A percentile compares a stretch with the other conserved stretches of the same genome.
phyloP scores from a whole-genome alignment of 2,329 filamentous ascomycete genomes.

The Arthrocladium fulminans region DNA sequence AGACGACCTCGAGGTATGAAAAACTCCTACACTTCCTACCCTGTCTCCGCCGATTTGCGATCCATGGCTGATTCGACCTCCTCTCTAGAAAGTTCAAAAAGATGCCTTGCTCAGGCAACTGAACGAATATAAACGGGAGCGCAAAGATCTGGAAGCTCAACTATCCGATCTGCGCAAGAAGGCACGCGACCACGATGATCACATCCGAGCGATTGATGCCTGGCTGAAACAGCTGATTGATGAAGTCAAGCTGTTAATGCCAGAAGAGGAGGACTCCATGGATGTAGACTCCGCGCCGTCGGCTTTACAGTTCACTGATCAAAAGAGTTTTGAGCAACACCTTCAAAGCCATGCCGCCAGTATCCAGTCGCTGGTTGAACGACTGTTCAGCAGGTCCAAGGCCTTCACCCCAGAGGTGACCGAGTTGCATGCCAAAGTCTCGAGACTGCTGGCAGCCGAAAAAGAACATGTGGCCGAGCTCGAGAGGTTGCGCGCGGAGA shows the following conservation, averaged over 20 bases:
- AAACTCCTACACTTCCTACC: conserved; percentile 19
- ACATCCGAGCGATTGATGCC: conserved; percentile 77
- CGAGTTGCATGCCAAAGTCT: conserved; percentile 66
- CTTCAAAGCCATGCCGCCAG: conserved; percentile 64
- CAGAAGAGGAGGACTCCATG: conserved; percentile 21
- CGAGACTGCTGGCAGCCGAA: conserved; percentile 66
- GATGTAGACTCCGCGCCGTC: conserved; percentile 39
- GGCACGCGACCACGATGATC: conserved; percentile 79
- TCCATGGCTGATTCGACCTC: conserved; percentile 7
- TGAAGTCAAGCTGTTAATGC: conserved; percentile 32
- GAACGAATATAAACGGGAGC: conserved; percentile 94
- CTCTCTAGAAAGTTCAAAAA: conserved; percentile 71
- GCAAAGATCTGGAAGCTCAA: conserved; percentile 68
- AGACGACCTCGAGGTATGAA: conserved; percentile 64
- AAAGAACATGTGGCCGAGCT: conserved; percentile 72
- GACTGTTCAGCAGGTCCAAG: conserved; percentile 48
- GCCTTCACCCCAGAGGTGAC: conserved; percentile 56
- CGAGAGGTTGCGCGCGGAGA: conserved; percentile 66
- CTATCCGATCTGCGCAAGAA: conserved; percentile 72
- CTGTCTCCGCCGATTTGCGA: neutral
- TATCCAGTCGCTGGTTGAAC: conserved; percentile 65
- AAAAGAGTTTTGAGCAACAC: conserved; percentile 64
- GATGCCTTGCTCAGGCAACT: conserved; percentile 96
- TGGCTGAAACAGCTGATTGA: conserved; percentile 85
- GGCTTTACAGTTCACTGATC: conserved; percentile 47